These are phyloP conservation scores for Ascocoryne sarcoides DNA, from an alignment of 2,329 filamentous ascomycete species.

Conservation along the genomic window DNA sequence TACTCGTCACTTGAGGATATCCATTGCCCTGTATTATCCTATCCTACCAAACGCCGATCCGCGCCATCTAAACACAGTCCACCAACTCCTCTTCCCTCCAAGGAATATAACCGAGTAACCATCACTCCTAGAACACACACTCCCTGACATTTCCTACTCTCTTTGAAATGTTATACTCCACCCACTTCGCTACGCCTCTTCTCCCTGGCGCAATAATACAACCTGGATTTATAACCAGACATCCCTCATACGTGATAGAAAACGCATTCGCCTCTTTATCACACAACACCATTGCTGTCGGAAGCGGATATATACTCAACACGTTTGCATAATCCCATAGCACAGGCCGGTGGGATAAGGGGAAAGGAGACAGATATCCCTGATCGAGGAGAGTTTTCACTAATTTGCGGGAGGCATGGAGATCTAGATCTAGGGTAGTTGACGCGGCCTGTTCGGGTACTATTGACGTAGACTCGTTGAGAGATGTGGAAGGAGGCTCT, in stretches of 20 bases:
- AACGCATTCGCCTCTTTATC: constrained; percentile 78
- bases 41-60: too few relatives aligned
- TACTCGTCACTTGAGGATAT: too few relatives aligned
- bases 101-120: too few relatives aligned
- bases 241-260: constrained; percentile 86
- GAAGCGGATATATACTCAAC: constrained; percentile 79
- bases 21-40: too few relatives aligned
- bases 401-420: constrained; percentile 60
- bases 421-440: constrained; percentile 12
- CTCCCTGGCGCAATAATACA: constrained; percentile 61
- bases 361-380: constrained; percentile 80
- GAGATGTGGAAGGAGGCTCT: neutral
- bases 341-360: constrained; percentile 67
- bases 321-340: constrained; percentile 80
- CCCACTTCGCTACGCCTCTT: constrained; percentile 66
- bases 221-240: constrained; percentile 91
- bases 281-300: constrained; percentile 72
- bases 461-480: neutral
- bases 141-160: too few relatives aligned
- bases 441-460: neutral
- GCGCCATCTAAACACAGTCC: too few relatives aligned
- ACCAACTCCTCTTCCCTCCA: too few relatives aligned
- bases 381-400: constrained; percentile 91
- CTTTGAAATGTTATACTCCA: constrained; percentile 93
- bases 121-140: too few relatives aligned